Base-by-base conservation (phyloP, 345 rosid species). In the Punica granatum region DNA sequence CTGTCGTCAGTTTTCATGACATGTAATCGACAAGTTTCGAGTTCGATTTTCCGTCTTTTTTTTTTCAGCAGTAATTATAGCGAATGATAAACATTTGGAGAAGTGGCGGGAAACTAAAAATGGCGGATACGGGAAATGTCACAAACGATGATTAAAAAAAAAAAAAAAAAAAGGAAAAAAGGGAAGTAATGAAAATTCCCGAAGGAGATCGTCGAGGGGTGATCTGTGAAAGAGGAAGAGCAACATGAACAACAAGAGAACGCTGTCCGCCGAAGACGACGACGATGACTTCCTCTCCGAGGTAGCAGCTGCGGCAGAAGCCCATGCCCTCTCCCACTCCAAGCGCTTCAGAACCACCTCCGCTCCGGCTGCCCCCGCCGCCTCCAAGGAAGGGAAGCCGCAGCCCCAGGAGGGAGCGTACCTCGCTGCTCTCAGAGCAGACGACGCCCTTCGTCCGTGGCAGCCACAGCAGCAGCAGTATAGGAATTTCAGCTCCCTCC, bases 381-480 rank as follows among this genome's bases (percentile, higher is more conserved):
- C 37, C 34, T 15, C 62, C 25, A 23, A 39, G 30, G 35, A 51
- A 39, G 30, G 33, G 36, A 60, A 26, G 65, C 34, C 61, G 15
- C 68, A 49, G 60, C 34, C 14, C 33, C 58, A 67, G n/a, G 77
- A 69, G 48, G 90, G 85, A 18, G 79, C 81, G 7, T 86, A 86
- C 65, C 76, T 71, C 64, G 83, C 81, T 35, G 90, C 90, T 66
- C 59, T 86, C 3, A 81, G 80, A 51, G 87, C 87, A 6, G 81
- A 79, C 72, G 81, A 73, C 51, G 77, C 80, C 71, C 61, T 71
- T 31, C 65, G 41, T 7, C 77, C 74, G 83, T 72, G 76, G 60
- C 65, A 23, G 7, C 54, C 48, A 48, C 63, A 53, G 56, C 69
- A 56, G 56, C 61, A 62, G n/a, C 21, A 37, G 66, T 37, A 37